Base-by-base conservation (phyloP, 75 land plant species). In the Chamaecyparis obtusa region DNA sequence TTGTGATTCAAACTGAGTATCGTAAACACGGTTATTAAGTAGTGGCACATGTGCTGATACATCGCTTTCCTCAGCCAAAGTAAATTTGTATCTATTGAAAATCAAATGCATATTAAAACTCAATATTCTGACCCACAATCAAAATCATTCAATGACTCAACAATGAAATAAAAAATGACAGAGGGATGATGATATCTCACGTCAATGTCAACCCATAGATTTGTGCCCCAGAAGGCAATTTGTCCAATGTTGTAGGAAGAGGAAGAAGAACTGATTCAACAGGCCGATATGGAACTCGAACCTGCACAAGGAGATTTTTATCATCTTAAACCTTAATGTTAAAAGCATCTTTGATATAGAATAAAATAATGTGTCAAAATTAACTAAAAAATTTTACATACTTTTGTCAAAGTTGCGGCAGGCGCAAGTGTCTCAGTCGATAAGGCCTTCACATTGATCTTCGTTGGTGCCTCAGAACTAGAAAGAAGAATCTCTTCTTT, bases 1-100 rank as follows among this genome's bases (percentile, higher is more conserved):
- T 83, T 98, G 99, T 64, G 98, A 97, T 87, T 98, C 99, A 94
- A 98, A 95, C 86, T 95, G 96, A 69, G 88, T 95, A 74, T 98
- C 99, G 89, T 98, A 98, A 36, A 98, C 94, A 30, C 99, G 93
- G 85, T 93, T 90, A 87, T 98, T 97, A 69, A 98, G 91, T 33
- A 95, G 82, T 69, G 99, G 97, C 83, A 98, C 85, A n/a, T 93
- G 86, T 86, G 99, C 99, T 85, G 91, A 96, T 48, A 95, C 87
- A 55, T 95, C 93, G 86, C 93, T 92, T 60, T 90, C 94, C 83
- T 98, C 99, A 51, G 94, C 93, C 88, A 98, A 87, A 78, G 92
- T 94, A 86, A 98, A 94, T 87, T 98, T 97, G 90, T 97, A 98
- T 41, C 99, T 98, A 93, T 81, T 44, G 11, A n/a, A 44, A 81